Conservation (phyloP, 345 rosid species). For the Garcia nutans region DNA sequence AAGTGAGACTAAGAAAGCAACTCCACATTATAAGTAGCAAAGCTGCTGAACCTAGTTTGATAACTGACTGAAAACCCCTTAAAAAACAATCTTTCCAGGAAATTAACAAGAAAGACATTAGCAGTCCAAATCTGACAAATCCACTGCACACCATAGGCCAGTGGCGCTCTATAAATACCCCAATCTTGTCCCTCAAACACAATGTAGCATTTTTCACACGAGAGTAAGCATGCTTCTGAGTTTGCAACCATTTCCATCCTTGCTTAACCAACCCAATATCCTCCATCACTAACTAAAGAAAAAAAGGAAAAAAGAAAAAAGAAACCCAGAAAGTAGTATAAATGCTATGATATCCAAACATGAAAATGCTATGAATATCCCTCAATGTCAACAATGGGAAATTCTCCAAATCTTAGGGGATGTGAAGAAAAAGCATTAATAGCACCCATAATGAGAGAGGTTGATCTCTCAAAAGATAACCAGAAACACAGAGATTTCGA, state of each 20-base stretch:
- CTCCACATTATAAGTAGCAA: constrained; percentile 96
- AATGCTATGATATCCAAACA: not conserved
- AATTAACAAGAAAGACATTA: constrained; percentile 43
- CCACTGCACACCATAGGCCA: constrained; percentile 86
- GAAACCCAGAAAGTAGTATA: not conserved
- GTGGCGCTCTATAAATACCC: constrained; percentile 62
- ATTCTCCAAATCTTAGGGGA: not conserved
- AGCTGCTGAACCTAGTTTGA: constrained; percentile 78
- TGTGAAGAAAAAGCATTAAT: not conserved
- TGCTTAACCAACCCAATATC: constrained; percentile 85
- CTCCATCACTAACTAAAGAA: constrained; percentile 47
- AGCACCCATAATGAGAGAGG: constrained; percentile 9
- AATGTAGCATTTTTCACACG: constrained; percentile 39
- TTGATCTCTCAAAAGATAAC: not conserved
- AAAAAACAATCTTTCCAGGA: constrained; percentile 70
- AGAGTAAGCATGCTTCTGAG: constrained; percentile 59
- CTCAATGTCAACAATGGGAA: not conserved
- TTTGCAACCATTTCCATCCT: constrained; percentile 83
- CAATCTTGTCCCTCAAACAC: constrained; percentile 51
- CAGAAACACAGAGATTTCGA: not conserved
- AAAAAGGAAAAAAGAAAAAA: not conserved
- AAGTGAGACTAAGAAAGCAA: constrained; percentile 93
- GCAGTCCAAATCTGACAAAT: constrained; percentile 45
- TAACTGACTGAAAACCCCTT: constrained; percentile 66
- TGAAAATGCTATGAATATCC: constrained; percentile 7